Base-by-base conservation (phyloP, 257 asterid genomes). In the Solanum lignicaule region DNA sequence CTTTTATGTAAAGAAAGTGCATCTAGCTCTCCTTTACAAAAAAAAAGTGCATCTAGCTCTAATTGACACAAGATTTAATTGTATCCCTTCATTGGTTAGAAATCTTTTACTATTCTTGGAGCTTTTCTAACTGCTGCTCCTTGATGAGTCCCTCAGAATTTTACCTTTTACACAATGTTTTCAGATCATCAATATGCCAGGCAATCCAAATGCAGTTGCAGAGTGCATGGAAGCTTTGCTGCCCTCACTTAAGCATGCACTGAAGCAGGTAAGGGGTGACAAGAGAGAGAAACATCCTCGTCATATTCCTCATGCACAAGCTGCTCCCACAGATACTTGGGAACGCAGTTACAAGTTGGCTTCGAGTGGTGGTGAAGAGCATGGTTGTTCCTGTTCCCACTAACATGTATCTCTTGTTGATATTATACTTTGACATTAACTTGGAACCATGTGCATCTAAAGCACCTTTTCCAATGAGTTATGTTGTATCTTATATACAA, bases 131-230 rank as follows among this genome's bases (percentile, higher is more conserved):
- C 84, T 43, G 9, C 23, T 79, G 38, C 35, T 2, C 25, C 16
- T 41, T n/a, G 83, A 39, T 7, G 36, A 76, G 23, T 31, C 14
- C 78, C 25, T 48, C 39, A 41, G 60, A 78, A 6, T 15, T 43
- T 15, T 25, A 9, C 65, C 18, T 79, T 79, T 27, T n/a, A 32
- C 74, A 7, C 71, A 1, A 31, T 58, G 83, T 87, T 69, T 68
- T 43, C 89, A 97, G 99, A 97, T 97, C 84, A 96, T 96, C 85
- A 97, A 96, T 94, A 97, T 96, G 99, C 99, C 99, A 5, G 99
- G 99, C 79, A 97, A 97, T 90, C 99, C 99, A 10, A 97, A 97
- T 65, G 99, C 99, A 1, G 99, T 95, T 5, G 98, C 94, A 2
- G 99, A 97, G 89, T 97, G 99, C 89, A 91, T 96, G 98, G 99